These are phyloP conservation scores for Geotrichum restrictum DNA, from an alignment of 1,139 yeast genomes.

Conservation along the genomic window DNA sequence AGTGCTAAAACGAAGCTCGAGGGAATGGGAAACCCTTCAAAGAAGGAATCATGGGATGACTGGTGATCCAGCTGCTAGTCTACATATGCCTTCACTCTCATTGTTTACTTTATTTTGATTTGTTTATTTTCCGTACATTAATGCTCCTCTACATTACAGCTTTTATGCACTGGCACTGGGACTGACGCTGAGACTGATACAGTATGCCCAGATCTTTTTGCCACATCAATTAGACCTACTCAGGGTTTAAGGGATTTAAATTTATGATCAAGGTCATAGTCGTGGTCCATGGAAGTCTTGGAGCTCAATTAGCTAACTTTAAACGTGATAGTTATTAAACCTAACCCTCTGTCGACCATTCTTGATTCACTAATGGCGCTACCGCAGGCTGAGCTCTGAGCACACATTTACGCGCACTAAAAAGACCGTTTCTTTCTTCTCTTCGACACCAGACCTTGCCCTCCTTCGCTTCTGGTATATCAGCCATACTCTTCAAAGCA, in stretches of 20 bases:
- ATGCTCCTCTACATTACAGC: background rate
- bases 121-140: slow-evolving; percentile 1
- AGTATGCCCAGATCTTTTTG: no score
- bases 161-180: no score
- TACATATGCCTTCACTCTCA: background rate
- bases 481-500: background rate
- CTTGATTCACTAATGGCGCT: background rate
- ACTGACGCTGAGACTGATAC: no score
- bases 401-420: background rate
- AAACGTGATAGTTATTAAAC: no score
- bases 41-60: slow-evolving; percentile 31
- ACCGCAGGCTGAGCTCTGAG: no score
- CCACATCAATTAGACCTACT: no score
- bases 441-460: background rate
- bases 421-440: no score
- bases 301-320: no score
- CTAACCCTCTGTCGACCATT: background rate
- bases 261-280: no score
- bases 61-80: slow-evolving; percentile 9
- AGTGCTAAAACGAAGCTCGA: slow-evolving; percentile 53
- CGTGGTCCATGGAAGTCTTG: no score
- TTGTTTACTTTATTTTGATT: background rate
- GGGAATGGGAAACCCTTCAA: slow-evolving; percentile 44
- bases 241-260: no score
- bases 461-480: background rate